These are phyloP conservation scores for Mycena chlorophos DNA, from an alignment of 768 basidiomycete species.

Conservation along the genomic window DNA sequence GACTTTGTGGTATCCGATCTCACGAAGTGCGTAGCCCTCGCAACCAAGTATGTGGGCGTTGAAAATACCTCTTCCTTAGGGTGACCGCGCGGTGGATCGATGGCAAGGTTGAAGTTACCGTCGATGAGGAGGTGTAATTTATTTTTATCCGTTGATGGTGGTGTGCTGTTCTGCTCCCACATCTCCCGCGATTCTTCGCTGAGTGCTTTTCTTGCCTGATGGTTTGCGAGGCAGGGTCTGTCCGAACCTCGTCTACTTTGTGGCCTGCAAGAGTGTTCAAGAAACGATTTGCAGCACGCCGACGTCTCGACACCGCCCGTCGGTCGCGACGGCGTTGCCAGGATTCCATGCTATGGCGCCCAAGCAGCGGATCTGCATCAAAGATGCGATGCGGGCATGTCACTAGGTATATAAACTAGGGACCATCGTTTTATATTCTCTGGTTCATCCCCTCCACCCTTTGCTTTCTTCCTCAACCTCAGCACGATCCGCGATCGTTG, in stretches of 20 bases:
- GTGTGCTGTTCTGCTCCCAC: background rate
- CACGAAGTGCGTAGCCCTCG: conserved; percentile 48
- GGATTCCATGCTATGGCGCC: background rate
- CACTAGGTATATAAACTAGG: background rate
- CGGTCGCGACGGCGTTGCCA: too few relatives aligned
- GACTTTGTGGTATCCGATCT: conserved; percentile 73
- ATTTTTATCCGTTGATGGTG: background rate
- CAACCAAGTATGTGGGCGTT: background rate
- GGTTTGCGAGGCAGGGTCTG: too few relatives aligned
- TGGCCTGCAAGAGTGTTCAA: too few relatives aligned
- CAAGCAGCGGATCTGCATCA: conserved; percentile 14
- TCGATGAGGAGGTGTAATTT: conserved; percentile 34
- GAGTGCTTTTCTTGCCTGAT: background rate
- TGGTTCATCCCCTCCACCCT: conserved; percentile 17
- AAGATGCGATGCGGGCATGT: background rate
- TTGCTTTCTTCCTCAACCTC: conserved; percentile 14
- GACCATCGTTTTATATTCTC: background rate
- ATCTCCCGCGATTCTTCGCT: background rate
- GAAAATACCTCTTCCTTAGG: conserved; percentile 29
- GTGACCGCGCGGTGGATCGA: conserved; percentile 47
- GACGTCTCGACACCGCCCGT: too few relatives aligned
- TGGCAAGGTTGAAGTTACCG: conserved; percentile 47
- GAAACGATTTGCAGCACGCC: too few relatives aligned
- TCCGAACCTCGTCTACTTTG: too few relatives aligned
- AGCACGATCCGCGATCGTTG: conserved; percentile 31